Evolutionary conservation across 148 eudicot genomes (phyloP).

Genomic region (Limonium bicolor): DNA sequence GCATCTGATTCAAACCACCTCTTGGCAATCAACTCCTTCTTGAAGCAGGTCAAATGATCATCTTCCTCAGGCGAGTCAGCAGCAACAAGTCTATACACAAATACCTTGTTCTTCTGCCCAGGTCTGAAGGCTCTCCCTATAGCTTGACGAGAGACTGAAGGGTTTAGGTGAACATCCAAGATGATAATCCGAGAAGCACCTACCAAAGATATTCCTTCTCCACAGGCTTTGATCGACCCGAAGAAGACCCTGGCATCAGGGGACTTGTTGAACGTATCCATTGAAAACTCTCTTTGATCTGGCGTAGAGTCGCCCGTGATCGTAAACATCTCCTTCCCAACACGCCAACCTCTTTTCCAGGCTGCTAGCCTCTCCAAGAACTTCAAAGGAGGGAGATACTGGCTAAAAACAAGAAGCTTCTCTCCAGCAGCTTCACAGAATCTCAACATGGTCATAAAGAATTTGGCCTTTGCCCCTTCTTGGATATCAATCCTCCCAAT

Average conservation of each 20-base stretch:
- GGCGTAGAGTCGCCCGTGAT: constrained; percentile 51
- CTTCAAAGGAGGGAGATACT: constrained; percentile 59
- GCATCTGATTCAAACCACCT: constrained; percentile 93
- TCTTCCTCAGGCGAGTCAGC: constrained; percentile 73
- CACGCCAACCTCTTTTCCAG: constrained; percentile 37
- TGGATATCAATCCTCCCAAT: constrained; percentile 35
- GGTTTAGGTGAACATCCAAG: constrained; percentile 68
- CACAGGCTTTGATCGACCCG: constrained; percentile 90
- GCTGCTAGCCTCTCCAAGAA: constrained; percentile 49
- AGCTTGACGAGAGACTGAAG: constrained; percentile 92
- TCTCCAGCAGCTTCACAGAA: constrained; percentile 63
- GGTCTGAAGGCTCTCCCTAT: constrained; percentile 94
- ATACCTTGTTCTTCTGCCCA: constrained; percentile 69
- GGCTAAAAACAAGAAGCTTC: constrained; percentile 75
- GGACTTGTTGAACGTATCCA: constrained; percentile 75
- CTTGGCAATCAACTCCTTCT: constrained; percentile 75
- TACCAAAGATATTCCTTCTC: constrained; percentile 92
- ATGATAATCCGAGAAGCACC: constrained; percentile 90
- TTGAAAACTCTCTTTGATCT: constrained; percentile 46
- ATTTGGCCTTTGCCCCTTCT: constrained; percentile 79
- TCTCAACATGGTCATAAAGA: constrained; percentile 44
- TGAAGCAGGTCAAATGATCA: constrained; percentile 63
- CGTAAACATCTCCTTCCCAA: constrained; percentile 55
- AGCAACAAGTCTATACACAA: constrained; percentile 55
- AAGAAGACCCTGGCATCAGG: constrained; percentile 66